Evolutionary conservation across 371 early-diverging fungal genomes (phyloP), one percentile per base, ranked within the genome.

Genomic region (Fennellomyces sp.): DNA sequence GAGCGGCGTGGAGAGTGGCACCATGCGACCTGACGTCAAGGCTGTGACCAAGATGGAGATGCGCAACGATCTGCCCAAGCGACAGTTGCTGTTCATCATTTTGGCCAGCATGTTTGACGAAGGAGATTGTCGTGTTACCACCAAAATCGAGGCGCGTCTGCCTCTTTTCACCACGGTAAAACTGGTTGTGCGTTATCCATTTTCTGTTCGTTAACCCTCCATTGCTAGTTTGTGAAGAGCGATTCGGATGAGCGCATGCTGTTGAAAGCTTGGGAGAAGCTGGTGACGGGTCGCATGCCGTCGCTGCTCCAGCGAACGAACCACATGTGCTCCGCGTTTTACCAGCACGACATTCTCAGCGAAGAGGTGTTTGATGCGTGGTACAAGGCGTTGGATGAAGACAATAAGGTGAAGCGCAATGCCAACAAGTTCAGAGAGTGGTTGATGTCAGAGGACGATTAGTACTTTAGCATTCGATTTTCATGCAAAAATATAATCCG

Each of bases 41-140:
- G 88, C 89, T 64, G 81, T 89, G 30, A 91, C 89, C 2, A 84
- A 88, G 29, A 57, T 89, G 30, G 91, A 91, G 68, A 89, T 90
- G 80, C 78, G 87, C n/a, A 85, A 91, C 57, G 87, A 87, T 55
- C 61, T 91, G 63, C 78, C 85, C 45, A 91, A 89, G 72, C 81
- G 75, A 12, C 86, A 88, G 59, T 30, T 91, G 12, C 78, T 88
- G 30, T 81, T 65, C 55, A 80, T 89, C 38, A 60, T 91, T 28
- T 60, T 91, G 23, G 76, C 77, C 3, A 75, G 84, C 51, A 61
- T 89, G 25, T 78, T 89, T 53, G 79, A 82, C 21, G 88, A 88
- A 42, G 29, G 29, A 33, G 52, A 57, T 21, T 63, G 67, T 12
- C 53, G 58, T 36, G 58, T 70, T 11, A 31, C 65, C 19, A 12